Evolutionary conservation across 2,329 filamentous ascomycete species (phyloP).

Genomic region (Mycosphaerella arachidis): DNA sequence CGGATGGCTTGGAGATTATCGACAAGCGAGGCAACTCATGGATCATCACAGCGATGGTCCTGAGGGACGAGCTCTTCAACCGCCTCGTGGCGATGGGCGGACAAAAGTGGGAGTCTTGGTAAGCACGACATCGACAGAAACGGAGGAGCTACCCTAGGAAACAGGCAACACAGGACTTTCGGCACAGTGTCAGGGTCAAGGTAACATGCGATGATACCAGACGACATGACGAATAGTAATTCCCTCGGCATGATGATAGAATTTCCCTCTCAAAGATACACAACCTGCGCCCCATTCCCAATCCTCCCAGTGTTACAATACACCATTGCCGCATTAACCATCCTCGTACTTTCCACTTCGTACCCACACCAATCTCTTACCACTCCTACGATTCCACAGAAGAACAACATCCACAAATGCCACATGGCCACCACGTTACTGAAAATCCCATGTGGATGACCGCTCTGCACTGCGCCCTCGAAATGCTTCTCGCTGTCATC

Average conservation of each 20-base stretch:
- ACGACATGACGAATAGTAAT: not conserved
- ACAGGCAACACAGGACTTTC: slow-evolving; percentile 9
- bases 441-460: slow-evolving; percentile 33
- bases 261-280: slow-evolving; percentile 24
- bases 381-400: slow-evolving; percentile 42
- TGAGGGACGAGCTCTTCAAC: slow-evolving; percentile 77
- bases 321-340: slow-evolving; percentile 60
- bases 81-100: slow-evolving; percentile 68
- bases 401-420: slow-evolving; percentile 48
- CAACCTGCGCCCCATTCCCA: slow-evolving; percentile 42
- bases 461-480: slow-evolving; percentile 55
- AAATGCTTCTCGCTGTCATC: slow-evolving; percentile 68
- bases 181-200: slow-evolving; percentile 2
- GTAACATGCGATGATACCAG: not conserved
- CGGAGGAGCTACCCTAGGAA: not conserved
- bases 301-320: slow-evolving; percentile 46
- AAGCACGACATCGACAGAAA: slow-evolving; percentile 9
- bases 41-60: slow-evolving; percentile 65
- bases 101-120: slow-evolving; percentile 82
- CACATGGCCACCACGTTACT: slow-evolving; percentile 44
- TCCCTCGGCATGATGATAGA: not conserved
- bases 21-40: slow-evolving; percentile 54
- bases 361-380: slow-evolving; percentile 35
- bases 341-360: slow-evolving; percentile 35
- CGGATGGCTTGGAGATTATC: slow-evolving; percentile 67